These are phyloP conservation scores for Fusarium veterinarium DNA, from an alignment of 2,329 filamentous ascomycete species.

Conservation along the genomic window DNA sequence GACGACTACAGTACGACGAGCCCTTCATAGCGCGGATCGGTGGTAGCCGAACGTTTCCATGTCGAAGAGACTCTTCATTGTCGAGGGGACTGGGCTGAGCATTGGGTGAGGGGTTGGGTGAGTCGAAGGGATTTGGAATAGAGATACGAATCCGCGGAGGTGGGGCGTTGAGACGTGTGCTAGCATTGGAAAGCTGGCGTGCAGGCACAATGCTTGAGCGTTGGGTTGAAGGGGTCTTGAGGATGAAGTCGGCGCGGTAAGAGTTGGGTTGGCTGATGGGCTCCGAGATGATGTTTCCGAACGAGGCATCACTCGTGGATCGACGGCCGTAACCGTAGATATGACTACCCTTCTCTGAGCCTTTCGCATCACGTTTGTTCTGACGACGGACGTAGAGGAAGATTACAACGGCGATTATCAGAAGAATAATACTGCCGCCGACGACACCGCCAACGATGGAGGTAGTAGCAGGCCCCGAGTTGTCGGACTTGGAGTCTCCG, in stretches of 20 bases:
- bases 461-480: conserved; percentile 49
- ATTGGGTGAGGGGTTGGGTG: conserved; percentile 46
- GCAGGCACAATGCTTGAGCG: conserved; percentile 21
- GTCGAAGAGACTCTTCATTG: conserved; percentile 41
- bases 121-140: conserved; percentile 53
- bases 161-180: conserved; percentile 23
- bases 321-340: conserved; percentile 25
- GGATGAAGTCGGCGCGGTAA: conserved; percentile 66
- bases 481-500: conserved; percentile 13
- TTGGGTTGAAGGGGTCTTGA: conserved; percentile 48
- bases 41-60: conserved; percentile 46
- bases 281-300: conserved; percentile 65
- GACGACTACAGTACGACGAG: conserved; percentile 40
- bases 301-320: conserved; percentile 42
- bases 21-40: conserved; percentile 56
- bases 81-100: conserved; percentile 41
- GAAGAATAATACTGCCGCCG: conserved; percentile 57
- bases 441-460: conserved; percentile 61
- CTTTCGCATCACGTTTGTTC: conserved; percentile 31
- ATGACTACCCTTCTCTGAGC: conserved; percentile 37
- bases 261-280: conserved; percentile 60
- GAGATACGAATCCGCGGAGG: conserved; percentile 45
- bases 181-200: conserved; percentile 23
- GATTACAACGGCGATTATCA: conserved; percentile 54
- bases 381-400: conserved; percentile 55